These are phyloP conservation scores for Rhizopogon vulgaris DNA, from an alignment of 768 basidiomycete species.

Conservation along the genomic window DNA sequence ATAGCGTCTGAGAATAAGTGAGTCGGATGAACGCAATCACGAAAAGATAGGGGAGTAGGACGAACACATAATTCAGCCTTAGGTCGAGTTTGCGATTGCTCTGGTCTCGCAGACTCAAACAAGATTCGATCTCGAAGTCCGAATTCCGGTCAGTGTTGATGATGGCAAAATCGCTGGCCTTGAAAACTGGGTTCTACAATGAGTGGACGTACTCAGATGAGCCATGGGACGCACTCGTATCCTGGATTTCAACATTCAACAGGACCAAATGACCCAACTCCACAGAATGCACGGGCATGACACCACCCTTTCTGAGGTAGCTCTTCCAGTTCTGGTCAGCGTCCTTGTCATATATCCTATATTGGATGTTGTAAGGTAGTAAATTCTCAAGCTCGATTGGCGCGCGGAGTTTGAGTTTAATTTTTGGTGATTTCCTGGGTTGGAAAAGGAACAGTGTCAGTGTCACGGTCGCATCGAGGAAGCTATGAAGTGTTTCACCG, in stretches of 20 bases:
- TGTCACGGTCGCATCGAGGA: neutral
- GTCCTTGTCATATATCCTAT: conserved; percentile 96
- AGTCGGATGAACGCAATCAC: conserved; percentile 8
- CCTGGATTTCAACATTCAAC: conserved; percentile 85
- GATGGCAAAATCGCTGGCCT: conserved; percentile 94
- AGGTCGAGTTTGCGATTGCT: conserved; percentile 73
- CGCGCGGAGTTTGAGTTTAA: conserved; percentile 81
- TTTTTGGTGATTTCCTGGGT: conserved; percentile 73
- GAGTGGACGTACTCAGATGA: neutral
- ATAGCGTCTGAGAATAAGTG: conserved; percentile 45
- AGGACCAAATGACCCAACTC: conserved; percentile 87
- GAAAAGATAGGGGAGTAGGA: conserved; percentile 4
- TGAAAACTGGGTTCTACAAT: conserved; percentile 54
- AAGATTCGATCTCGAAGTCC: conserved; percentile 78
- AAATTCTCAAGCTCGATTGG: conserved; percentile 95
- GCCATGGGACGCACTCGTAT: conserved; percentile 56
- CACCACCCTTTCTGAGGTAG: conserved; percentile 86
- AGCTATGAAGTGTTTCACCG: conserved; percentile 37
- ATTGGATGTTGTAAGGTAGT: conserved; percentile 89
- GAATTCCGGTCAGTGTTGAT: conserved; percentile 92
- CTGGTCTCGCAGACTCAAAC: conserved; percentile 66
- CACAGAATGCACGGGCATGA: conserved; percentile 95
- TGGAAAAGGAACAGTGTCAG: conserved; percentile 2
- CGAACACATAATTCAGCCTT: conserved; percentile 86
- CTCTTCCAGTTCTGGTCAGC: conserved; percentile 92